Evolutionary conservation across 2,329 filamentous ascomycete genomes (phyloP), one percentile per base, ranked within the genome.

Genomic region (Claviceps paspali): DNA sequence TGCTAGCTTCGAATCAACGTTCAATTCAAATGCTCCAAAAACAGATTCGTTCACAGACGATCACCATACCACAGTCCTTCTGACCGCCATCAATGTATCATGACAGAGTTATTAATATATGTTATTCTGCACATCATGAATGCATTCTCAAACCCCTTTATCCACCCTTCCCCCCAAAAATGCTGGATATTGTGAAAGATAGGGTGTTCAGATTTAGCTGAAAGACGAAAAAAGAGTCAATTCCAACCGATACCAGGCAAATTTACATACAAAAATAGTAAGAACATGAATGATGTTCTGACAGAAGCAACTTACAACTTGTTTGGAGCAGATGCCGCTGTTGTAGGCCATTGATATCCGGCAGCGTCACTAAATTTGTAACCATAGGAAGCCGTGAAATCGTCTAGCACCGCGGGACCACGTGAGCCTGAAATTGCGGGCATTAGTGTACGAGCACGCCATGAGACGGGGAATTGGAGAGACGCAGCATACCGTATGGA

Each of bases 341-440:
- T 84, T 41, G 83, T 82, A 26, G 85, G 84, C 87, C 87, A 95
- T 63, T 93, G 85, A 66, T 94, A 94, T 39, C 87, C 87, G 49
- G 87, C 83, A 43, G 87, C 85, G 53, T 98, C 91, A 56, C 83
- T 92, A 69, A 98, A 98, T 63, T 94, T 95, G 73, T 98, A 98
- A 46, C 91, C 91, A 57, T 94, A 98, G 5, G 87, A 94, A 29
- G 87, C 82, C 23, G 88, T 96, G 66, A 98, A 98, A 65, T 98
- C 91, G 51, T 98, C 91, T 39, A 98, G 73, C 27, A 98, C 88
- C 38, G 87, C 83, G 21, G 92, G 92, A 43, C 92, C 91, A 52
- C 92, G 88, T 42, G 91, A 98, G 49, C 91, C 91, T 98, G 49
- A 5, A 21, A 7, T 11, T n/a, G n/a, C 19, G n/a, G 14, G 18